Evolutionary conservation across 179 eudicot species (phyloP), one percentile per base, ranked within the genome.

Genomic region (Camellia oleifera): DNA sequence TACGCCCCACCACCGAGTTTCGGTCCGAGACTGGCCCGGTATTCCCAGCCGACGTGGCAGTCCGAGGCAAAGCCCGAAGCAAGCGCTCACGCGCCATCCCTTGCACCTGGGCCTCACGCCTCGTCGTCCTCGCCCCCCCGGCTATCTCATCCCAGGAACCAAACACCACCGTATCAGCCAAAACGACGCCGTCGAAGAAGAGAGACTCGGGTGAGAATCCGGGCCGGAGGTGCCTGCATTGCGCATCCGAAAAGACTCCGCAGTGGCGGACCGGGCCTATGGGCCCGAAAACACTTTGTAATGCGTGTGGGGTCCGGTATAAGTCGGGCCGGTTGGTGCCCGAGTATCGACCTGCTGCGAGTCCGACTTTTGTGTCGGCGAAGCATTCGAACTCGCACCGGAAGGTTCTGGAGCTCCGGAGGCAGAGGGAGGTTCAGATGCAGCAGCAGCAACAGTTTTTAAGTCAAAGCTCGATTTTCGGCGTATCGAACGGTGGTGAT

Each of bases 221-320:
- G 13, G 90, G 87, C 14, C 84, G 97, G 65, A 86, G 88, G 79
- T 97, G 99, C 85, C 86, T 91, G 65, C 99, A 97, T 73, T 97
- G 99, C 62, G 94, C 85, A 20, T 90, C 99, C 0, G 99, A 94
- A 40, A 97, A 94, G 88, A 94, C 98, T 7, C 99, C 99, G 7
- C 99, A 97, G 57, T 94, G 99, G 99, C 82, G 98, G 65, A 90
- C 94, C 2, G 98, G 99, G 52, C 98, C 99, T 0, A 83, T 92
- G 93, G 99, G 99, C 20, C 98, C 98, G 3, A 95, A 93, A 73
- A 93, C 99, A 0, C 80, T 95, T 4, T 95, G 99, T 67, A 95
- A 95, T 2, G 99, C 99, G 0, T 95, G 99, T 61, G 99, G 99
- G 45, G 99, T 95, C 13, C 82, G 99, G 76, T 91, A 79, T 86